Conservation (phyloP, 345 rosid genomes). For the Eutrema heterophyllum region DNA sequence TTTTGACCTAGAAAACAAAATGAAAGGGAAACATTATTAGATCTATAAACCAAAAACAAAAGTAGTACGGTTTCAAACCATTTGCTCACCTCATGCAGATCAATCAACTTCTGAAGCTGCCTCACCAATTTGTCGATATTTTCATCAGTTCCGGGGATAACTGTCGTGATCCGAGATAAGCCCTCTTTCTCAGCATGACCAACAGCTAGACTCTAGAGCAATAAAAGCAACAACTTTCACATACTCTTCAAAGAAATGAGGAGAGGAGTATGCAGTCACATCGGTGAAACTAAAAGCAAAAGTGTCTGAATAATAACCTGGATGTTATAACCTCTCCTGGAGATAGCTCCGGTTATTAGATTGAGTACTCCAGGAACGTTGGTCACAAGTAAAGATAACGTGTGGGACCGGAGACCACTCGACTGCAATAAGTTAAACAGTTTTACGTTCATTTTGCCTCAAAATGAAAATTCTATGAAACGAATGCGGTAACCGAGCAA, state of each 20-base stretch:
- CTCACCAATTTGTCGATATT: slow-evolving; percentile 56
- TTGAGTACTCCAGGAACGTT: slow-evolving; percentile 68
- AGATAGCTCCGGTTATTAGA: slow-evolving; percentile 61
- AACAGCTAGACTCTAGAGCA: slow-evolving; percentile 62
- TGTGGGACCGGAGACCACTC: slow-evolving; percentile 57
- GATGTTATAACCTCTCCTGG: slow-evolving; percentile 72
- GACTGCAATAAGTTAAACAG: slow-evolving; percentile 36
- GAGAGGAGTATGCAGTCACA: background rate
- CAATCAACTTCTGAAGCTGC: slow-evolving; percentile 64
- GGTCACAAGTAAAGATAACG: slow-evolving; percentile 58
- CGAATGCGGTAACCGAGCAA: background rate
- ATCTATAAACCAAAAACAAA: background rate
- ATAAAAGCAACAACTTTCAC: background rate
- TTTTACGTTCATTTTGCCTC: background rate
- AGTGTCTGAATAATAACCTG: slow-evolving; percentile 39
- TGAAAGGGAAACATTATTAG: slow-evolving; percentile 3
- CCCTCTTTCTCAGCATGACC: slow-evolving; percentile 68
- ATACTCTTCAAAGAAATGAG: background rate
- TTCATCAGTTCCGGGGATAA: slow-evolving; percentile 76
- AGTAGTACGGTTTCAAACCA: background rate
- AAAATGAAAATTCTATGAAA: background rate
- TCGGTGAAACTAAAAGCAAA: background rate
- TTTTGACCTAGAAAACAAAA: slow-evolving; percentile 35
- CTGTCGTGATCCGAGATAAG: slow-evolving; percentile 66
- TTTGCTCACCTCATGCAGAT: slow-evolving; percentile 57